Evolutionary conservation across 768 basidiomycete species (phyloP), one percentile per base, ranked within the genome.

Genomic region (Exidia glandulosa): DNA sequence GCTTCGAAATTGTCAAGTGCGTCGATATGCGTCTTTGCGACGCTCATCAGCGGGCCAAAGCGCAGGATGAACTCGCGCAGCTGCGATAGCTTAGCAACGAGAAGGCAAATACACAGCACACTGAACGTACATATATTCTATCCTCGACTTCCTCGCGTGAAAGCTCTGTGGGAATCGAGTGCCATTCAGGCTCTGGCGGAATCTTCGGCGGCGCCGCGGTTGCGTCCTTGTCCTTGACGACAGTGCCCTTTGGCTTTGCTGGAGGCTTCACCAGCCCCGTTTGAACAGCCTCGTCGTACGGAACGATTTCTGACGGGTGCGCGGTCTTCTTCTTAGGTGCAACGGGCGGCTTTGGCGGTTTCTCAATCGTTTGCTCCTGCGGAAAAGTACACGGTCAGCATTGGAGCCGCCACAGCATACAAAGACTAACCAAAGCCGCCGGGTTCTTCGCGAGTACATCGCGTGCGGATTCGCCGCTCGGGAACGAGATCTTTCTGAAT

Each of bases 61-160:
- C 89, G 79, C 54, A 87, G 67, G 12, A 81, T 67, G 67, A 90
- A 92, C 70, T 91, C 89, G 60, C 89, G 82, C 47, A 90, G 84
- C 64, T 81, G 74, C 29, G 25, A 48, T 9, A 30, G 12, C 36
- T 19, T 19, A 29, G 23, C 37, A 3, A 45, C 30, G 31, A 31
- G 19, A 5, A 56, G 31, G 27, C 27, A 29, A 32, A 27, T 33
- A 19, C 47, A 47, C 14, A 60, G 23, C 1, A n/a, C 10, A 32
- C 13, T n/a, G 41, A 30, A 56, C 62, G 37, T 25, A 66, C 65
- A 29, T 55, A 37, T 54, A 90, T 79, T 10, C 88, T 83, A 30
- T 78, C 76, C 62, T 86, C 77, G 1, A 78, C 81, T 41, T 81
- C 79, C 1, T 73, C 66, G 37, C 74, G 71, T 4, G 75, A 70